A percentile compares a stretch with the other conserved stretches of the same genome.
These are phyloP conservation scores for Oryza officinalis DNA, from an alignment of 176 grass and related monocot genomes.

Conservation along the genomic window DNA sequence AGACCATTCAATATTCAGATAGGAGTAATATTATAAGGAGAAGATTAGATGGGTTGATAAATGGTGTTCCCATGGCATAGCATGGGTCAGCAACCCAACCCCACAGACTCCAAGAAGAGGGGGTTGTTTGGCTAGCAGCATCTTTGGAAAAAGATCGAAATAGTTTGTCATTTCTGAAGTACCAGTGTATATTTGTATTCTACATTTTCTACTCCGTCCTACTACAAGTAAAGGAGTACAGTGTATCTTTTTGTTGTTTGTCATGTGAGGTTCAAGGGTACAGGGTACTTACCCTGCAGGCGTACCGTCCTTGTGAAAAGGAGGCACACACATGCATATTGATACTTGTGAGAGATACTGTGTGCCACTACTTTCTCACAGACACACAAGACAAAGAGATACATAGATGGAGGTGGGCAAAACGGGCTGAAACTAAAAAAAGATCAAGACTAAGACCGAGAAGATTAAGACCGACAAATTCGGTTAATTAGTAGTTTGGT, in stretches of 20 bases:
- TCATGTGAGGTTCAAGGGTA: neutral
- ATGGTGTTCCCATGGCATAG: neutral
- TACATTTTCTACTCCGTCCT: no score
- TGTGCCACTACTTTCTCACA: no score
- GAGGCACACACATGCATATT: neutral
- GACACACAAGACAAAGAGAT: no score
- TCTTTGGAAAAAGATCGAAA: neutral
- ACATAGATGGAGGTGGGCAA: no score
- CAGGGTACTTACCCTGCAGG: neutral
- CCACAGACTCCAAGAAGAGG: neutral
- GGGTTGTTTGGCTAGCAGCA: no score
- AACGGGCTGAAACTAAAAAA: no score
- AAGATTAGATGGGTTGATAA: neutral
- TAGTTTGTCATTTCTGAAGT: neutral
- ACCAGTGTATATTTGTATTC: neutral
- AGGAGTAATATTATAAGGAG: neutral
- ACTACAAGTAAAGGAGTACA: neutral
- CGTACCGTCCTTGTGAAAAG: neutral
- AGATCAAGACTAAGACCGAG: no score
- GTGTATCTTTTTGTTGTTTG: neutral
- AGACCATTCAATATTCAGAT: neutral
- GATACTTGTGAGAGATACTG: no score
- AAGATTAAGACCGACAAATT: no score
- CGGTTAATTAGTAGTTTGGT: no score
- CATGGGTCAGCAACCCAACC: neutral